Evolutionary conservation across 1,284 basidiomycete species (phyloP).

Genomic region (Abortiporus biennis): DNA sequence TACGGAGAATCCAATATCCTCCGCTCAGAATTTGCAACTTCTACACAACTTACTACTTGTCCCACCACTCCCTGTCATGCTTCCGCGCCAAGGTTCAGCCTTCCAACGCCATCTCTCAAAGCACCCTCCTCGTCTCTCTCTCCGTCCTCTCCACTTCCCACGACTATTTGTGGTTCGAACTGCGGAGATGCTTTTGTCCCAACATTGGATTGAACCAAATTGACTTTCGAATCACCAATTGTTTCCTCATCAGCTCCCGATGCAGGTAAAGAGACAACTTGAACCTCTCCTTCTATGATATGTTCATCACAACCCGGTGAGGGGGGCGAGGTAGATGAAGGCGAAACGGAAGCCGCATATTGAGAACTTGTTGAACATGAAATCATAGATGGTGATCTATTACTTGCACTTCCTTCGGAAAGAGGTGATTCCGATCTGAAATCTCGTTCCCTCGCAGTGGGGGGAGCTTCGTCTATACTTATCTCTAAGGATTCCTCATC

Average conservation of each 20-base stretch:
- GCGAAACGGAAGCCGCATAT: constrained; percentile 26
- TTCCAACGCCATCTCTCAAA: neutral
- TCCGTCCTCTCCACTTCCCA: neutral
- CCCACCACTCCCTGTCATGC: neutral
- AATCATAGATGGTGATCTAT: constrained; percentile 24
- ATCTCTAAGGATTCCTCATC: no score
- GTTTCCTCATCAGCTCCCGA: neutral
- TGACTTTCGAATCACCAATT: neutral
- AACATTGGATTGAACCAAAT: neutral
- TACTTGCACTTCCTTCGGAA: constrained; percentile 23
- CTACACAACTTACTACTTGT: no score
- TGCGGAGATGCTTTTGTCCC: neutral
- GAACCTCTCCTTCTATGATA: constrained; percentile 2
- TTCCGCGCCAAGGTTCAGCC: neutral
- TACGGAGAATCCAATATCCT: no score
- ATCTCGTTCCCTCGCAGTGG: constrained; percentile 4
- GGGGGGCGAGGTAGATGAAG: constrained; percentile 28
- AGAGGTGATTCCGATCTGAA: constrained; percentile 19
- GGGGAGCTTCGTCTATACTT: constrained; percentile 7
- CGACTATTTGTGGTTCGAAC: constrained; percentile 1
- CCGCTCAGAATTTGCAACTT: no score
- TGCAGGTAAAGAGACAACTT: neutral
- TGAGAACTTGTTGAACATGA: constrained; percentile 28
- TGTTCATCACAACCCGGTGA: constrained; percentile 22
- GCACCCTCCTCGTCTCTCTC: neutral